Evolutionary conservation across 2,329 filamentous ascomycete genomes (phyloP), one percentile per base, ranked within the genome.

Genomic region (Cryphonectria radicalis): DNA sequence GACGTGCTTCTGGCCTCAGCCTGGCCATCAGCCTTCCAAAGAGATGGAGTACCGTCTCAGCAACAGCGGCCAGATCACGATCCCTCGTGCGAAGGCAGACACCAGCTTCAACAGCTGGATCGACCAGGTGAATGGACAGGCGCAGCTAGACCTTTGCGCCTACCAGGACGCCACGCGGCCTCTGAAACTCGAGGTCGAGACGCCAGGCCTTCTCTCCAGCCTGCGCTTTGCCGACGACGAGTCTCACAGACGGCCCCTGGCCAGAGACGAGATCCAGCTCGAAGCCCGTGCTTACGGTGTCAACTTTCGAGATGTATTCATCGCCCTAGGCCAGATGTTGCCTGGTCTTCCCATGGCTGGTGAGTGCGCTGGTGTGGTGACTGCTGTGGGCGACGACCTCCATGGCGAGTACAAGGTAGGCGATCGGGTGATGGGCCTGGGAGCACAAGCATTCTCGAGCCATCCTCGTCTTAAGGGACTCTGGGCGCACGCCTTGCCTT

Each of bases 241-340:
- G 28, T 35, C 42, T n/a, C 32, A 67, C 14, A 73, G 59, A 22
- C 62, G 67, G 10, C 63, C 70, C 5, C 74, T 76, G 6, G 66
- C 69, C 14, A 70, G 70, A 8, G 68, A 71, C 19, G 72, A 77
- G 60, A 71, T 78, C 37, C 63, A 78, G 65, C 55, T 78, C 28
- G 63, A 74, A 35, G 70, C 75, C 8, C 70, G 74, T 13, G 74
- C 77, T 1, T 71, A 76, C 13, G 76, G 79, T 19, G 74, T 81
- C 66, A 80, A 81, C 72, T 81, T 82, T 74, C 79, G 79, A 59
- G 80, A 82, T 57, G 77, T 82, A 4, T 76, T 81, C 2, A 77
- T 82, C 28, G 77, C 80, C 2, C 71, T 80, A 22, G 81, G 81
- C 3, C 77, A 80, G 64, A 73, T 81, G 37, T 72, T 74, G 67